Evolutionary conservation across 768 basidiomycete species (phyloP), one percentile per base, ranked within the genome.

Genomic region (Trametes maxima): DNA sequence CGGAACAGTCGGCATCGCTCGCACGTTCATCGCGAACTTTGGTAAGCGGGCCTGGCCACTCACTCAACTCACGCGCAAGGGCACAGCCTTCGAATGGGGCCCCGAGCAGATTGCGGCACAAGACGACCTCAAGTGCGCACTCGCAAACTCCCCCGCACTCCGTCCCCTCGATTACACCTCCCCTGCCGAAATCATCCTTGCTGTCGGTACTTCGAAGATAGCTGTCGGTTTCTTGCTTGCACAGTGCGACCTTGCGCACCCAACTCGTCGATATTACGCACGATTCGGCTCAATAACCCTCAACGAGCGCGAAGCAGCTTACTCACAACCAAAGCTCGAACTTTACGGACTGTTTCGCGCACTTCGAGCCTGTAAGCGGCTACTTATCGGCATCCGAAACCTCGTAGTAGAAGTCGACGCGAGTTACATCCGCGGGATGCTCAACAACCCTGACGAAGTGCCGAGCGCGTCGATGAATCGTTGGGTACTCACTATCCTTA

Each of bases 401-500:
- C 63, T 82, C 0, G 58, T 72, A 0, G 69, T 79, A 13, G 76
- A 79, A 57, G 73, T 77, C 2, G 76, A 80, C 54, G 76, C 77
- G 0, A 64, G 69, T 5, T 81, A 77, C 55, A 72, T 80, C 37
- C 66, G 69, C 21, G 78, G 75, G 2, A 79, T 76, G 75, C 54
- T 79, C 0, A 74, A 75, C 25, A 76, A 78, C 39, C 78, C 76
- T 0, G 76, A 78, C 36, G 66, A 77, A 0, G 69, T 73, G 1
- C 79, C 78, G 0, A 76, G 71, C 44, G 73, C 75, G 8, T 63
- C 74, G 0, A 73, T 79, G 5, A 81, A 81, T 50, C 44, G 76
- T 3, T 81, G 80, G 80, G 77, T 81, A 35, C 71, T 72, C 0
- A 72, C 65, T 0, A 79, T 82, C 14, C 66, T 75, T 0, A 56